Evolutionary conservation across 352 stramenopile genomes (phyloP), one percentile per base, ranked within the genome.

Genomic region (Hyaloperonospora arabidopsidis): DNA sequence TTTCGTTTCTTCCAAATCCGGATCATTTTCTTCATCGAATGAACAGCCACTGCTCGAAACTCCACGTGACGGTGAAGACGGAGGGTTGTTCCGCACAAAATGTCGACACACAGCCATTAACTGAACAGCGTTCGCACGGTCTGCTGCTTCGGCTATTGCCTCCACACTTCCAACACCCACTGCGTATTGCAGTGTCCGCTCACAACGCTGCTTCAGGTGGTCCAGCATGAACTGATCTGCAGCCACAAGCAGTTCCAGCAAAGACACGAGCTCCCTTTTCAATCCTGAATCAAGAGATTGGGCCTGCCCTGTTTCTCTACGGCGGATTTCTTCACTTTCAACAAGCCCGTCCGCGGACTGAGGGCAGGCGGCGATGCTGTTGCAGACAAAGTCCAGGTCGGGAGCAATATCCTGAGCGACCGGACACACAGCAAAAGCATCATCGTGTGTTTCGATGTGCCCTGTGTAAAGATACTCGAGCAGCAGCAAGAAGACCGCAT

Each of bases 211-310:
- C 60, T 98, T 98, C 14, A 98, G 67, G 66, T 98, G 86, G 63
- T 98, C 93, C 19, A 98, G 73, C 76, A 98, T 98, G 72, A 97
- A 98, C 69, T 97, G 86, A 65, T 98, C 93, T 5, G 92, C 86
- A 14, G 96, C 73, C 40, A 97, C 83, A 10, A 98, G 67, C 11
- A 98, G 72, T 38, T 97, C 86, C 50, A 97, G 64, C 18, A 44
- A 67, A 29, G 76, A 65, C 43, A 88, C 76, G 23, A 97, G 52
- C 53, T 84, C 66, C 53, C 68, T 72, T 48, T 71, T 63, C 10
- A 72, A 54, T 6, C 48, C 57, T 3, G 62, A 36, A 50, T 64
- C 52, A 7, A 60, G 25, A 44, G 45, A 35, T 21, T 69, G 44
- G 21, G 39, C n/a, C 10, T 49, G 49, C 38, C 54, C 46, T 5